Base-by-base conservation (phyloP, 2,329 filamentous ascomycete species). In the Alternaria incomplexa region DNA sequence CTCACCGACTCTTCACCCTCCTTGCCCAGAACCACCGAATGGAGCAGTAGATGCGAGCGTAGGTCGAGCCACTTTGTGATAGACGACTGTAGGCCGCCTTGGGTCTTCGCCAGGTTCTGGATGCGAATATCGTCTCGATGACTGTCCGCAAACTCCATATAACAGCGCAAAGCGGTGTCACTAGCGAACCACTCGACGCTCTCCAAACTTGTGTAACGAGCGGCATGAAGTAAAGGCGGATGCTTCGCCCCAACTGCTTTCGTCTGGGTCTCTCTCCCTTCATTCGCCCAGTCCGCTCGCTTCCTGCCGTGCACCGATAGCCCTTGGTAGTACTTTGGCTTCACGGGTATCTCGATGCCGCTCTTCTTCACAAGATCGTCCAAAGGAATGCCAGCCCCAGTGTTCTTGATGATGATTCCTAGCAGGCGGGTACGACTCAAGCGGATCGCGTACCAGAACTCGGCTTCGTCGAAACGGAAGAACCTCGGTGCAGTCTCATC, bases 181-280 rank as follows among this genome's bases (percentile, higher is more conserved):
- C 90, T 89, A 58, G 93, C 79, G 76, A 95, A 92, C 88, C 91
- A 96, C 73, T 96, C 89, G 0, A 93, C 87, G 17, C 86, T 85
- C 43, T 90, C 86, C n/a, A 95, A 75, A 20, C 83, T 90, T 4
- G 88, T 88, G 2, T 71, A 69, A 9, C 80, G 70, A 12, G 87
- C 89, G 47, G 89, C 88, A 63, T 85, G 80, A 1, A 92, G 83
- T 9, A 92, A 79, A 4, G 90, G 91, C 3, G 89, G 86, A 20
- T 72, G 64, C 15, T 68, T 56, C 20, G 61, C 62, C 5, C 56
- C 58, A 13, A 47, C 22, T 20, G 58, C 23, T 40, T 62, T 55
- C 15, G 45, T 36, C 28, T 64, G 54, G 3, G 32, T 51, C n/a
- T 64, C 64, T 40, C 66, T 52, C 26, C 64, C 64, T 61, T 62